Evolutionary conservation across 2,329 filamentous ascomycete genomes (phyloP), one percentile per base, ranked within the genome.

Genomic region (Neofusicoccum cordaticola): DNA sequence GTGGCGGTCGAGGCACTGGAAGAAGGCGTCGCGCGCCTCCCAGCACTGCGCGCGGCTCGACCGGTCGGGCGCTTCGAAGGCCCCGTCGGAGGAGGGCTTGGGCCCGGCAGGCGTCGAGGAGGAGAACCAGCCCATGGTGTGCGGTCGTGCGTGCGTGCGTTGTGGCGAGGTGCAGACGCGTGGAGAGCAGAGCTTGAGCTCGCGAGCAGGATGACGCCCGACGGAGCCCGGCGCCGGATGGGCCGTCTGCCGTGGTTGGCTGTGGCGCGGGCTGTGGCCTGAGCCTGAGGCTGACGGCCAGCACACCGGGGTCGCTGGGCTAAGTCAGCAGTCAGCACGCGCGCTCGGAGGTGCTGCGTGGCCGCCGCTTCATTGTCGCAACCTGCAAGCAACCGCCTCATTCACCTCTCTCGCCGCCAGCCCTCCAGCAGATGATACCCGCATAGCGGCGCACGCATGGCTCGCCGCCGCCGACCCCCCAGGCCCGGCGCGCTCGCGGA

Each of bases 21-120:
- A 98, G 84, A 95, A 98, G 68, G 80, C 80, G 80, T 99, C 95
- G 70, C 95, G 88, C 52, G 90, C 88, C 72, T 92, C 90, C 90
- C 94, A 99, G 86, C 95, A 99, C 73, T 86, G 83, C 71, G 88
- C 84, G 73, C 95, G 89, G 77, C 93, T 91, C 68, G 85, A 86
- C 68, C 94, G 89, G 74, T 92, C 91, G n/a, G 95, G 95, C 4
- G 93, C 92, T 72, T 93, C 86, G 71, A 84, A 88, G 67, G 86
- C 76, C 48, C 76, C 86, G 72, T 71, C 82, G 73, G 72, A 79
- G 74, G 68, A 83, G 74, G 68, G 82, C 73, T 70, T 82, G 68
- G 74, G 71, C 15, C 73, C 74, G 17, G 68, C 67, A 27, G 70
- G 69, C 13, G 47, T 52, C 42, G 81, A 79, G 67, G 80, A 79